Evolutionary conservation across 139 green algal genomes (phyloP).

Genomic region (Coelastrella sp.): DNA sequence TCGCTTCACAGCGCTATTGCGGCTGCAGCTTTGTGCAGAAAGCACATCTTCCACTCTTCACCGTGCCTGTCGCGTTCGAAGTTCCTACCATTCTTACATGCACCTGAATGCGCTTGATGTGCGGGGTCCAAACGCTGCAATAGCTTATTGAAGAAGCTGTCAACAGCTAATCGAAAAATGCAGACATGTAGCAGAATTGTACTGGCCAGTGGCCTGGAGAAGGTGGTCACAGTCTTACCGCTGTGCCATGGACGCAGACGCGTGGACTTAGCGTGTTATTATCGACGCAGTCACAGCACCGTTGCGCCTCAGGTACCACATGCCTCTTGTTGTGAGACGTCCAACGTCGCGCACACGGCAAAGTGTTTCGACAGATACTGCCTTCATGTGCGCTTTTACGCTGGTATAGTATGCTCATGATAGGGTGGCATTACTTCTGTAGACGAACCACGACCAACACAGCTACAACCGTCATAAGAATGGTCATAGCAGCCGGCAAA

Average conservation of each 20-base stretch:
- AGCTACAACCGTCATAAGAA: background rate
- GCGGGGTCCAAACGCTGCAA: background rate
- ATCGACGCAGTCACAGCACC: constrained; percentile 15
- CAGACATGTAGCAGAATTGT: background rate
- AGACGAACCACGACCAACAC: background rate
- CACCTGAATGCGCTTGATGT: background rate
- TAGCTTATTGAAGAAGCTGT: background rate
- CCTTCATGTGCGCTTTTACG: background rate
- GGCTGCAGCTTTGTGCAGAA: background rate
- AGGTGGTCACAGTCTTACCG: background rate
- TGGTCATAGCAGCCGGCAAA: background rate
- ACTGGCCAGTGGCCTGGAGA: background rate
- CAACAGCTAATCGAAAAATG: background rate
- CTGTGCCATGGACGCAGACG: background rate
- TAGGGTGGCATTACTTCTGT: background rate
- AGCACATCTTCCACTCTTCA: background rate
- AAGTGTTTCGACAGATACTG: background rate
- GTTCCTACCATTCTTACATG: constrained; percentile 3
- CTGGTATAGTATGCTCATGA: background rate
- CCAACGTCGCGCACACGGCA: background rate
- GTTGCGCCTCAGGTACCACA: background rate
- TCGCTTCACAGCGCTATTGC: background rate
- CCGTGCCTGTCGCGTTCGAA: background rate
- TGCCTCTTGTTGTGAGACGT: background rate
- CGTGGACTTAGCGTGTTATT: constrained; percentile 7